Evolutionary conservation across 2,329 filamentous ascomycete species (phyloP), one percentile per base, ranked within the genome.

Genomic region (Verticillium zaregamsianum): DNA sequence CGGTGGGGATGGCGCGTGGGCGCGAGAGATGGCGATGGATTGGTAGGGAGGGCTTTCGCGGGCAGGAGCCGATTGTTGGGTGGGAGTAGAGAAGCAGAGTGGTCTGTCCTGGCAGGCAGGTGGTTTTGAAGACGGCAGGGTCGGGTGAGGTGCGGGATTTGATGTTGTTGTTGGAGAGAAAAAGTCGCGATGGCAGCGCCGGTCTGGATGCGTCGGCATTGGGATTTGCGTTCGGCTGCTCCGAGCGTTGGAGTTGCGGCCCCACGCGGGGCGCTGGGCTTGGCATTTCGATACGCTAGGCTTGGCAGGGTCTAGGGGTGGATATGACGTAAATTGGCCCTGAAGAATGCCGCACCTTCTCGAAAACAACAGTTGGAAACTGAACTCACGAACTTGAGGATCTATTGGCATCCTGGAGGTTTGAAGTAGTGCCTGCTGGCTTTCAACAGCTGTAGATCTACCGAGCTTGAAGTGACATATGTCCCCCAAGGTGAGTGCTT

Each of bases 151-250:
- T 49, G 45, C 45, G 45, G 45, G 45, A 49, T 49, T 49, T 49
- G 45, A 49, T 49, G 45, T n/a, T 54, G 40, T 33, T 49, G 58
- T 23, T 59, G 45, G 40, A 37, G 20, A 54, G 15, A 49, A 55
- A 55, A 55, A 54, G 31, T 59, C 40, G 58, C 31, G 40, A 55
- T 49, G 37, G 45, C 23, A n/a, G 58, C 12, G 25, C 28, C 14
- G 37, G 40, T 59, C 58, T 59, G 58, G 58, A 59, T 54, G 39
- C 45, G 58, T 59, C 58, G 58, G 58, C 58, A 59, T 37, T 32
- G 23, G 33, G 15, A 45, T 33, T 32, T 59, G 57, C 58, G 20
- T 49, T 49, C 45, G 45, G 45, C 20, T 49, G 45, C 45, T 11
- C 45, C 45, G 45, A 49, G 45, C 45, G 45, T 49, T 49, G 45